A percentile compares a stretch with the other conserved stretches of the same genome.
Evolutionary conservation across 2,329 filamentous ascomycete genomes (phyloP).

Genomic region (Lasiodiplodia theobromae): DNA sequence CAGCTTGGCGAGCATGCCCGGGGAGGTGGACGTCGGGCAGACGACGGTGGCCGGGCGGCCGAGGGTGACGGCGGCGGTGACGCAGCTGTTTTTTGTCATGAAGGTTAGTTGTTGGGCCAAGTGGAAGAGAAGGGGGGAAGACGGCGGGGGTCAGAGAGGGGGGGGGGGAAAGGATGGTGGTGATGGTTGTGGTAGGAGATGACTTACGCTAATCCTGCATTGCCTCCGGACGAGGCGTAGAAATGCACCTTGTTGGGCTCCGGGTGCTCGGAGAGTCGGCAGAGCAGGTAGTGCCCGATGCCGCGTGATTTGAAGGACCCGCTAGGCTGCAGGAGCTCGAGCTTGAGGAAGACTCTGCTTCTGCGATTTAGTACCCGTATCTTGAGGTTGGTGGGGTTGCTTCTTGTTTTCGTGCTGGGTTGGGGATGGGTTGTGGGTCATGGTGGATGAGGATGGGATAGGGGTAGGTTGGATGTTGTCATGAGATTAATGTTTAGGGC

Average conservation of each 20-base stretch:
- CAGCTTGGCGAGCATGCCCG: constrained; percentile 76
- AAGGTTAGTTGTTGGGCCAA: no score
- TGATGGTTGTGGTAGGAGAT: no score
- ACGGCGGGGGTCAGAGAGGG: no score
- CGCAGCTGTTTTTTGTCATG: no score
- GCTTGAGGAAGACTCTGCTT: constrained; percentile 81
- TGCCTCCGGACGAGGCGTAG: constrained; percentile 82
- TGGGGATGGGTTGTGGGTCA: neutral
- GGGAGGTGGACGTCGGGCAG: constrained; percentile 70
- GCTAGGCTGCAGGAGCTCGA: constrained; percentile 83
- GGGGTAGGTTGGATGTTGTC: neutral
- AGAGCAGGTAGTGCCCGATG: constrained; percentile 74
- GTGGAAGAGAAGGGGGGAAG: no score
- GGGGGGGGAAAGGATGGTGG: no score
- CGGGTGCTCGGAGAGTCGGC: constrained; percentile 50
- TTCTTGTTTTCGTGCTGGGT: neutral
- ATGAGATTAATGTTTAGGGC: neutral
- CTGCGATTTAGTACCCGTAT: constrained; percentile 25
- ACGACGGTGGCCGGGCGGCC: constrained; percentile 75
- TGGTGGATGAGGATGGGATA: neutral
- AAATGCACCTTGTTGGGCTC: constrained; percentile 63
- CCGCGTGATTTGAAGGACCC: constrained; percentile 85
- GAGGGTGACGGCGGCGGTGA: constrained; percentile 72
- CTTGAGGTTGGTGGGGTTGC: neutral
- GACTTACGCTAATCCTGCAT: constrained; percentile 74